These are phyloP conservation scores for Hordeum pubiflorum DNA, from an alignment of 202 grass and related monocot species.

Conservation along the genomic window DNA sequence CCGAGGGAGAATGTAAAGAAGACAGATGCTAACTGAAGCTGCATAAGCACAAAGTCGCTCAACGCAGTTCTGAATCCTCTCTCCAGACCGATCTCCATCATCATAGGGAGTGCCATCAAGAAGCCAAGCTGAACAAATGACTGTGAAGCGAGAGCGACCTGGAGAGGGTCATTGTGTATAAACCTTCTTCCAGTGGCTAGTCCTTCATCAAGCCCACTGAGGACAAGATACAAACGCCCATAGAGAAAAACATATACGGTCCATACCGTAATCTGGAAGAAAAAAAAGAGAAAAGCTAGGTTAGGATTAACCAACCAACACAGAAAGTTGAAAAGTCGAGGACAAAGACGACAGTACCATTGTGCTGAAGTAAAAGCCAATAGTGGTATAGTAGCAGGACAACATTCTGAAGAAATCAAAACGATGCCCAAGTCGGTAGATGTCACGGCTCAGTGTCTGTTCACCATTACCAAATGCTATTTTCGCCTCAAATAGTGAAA, in stretches of 20 bases:
- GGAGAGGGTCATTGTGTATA: conserved; percentile 68
- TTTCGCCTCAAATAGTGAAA: conserved; percentile 90
- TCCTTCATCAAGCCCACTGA: conserved; percentile 69
- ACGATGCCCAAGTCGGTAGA: conserved; percentile 82
- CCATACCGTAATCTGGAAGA: conserved; percentile 73
- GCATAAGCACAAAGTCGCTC: conserved; percentile 91
- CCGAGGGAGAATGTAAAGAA: conserved; percentile 94
- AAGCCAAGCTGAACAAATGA: conserved; percentile 92
- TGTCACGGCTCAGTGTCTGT: conserved; percentile 76
- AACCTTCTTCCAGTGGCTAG: conserved; percentile 51
- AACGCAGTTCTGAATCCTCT: conserved; percentile 89
- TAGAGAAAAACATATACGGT: conserved; percentile 92
- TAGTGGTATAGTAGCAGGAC: conserved; percentile 89
- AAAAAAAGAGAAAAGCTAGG: background rate
- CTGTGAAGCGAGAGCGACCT: conserved; percentile 86
- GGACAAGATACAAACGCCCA: conserved; percentile 75
- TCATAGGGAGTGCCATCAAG: conserved; percentile 88
- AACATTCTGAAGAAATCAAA: conserved; percentile 99
- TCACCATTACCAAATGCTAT: conserved; percentile 91
- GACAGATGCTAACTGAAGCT: conserved; percentile 80
- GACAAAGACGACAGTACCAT: conserved; percentile 45
- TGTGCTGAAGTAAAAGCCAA: conserved; percentile 93
- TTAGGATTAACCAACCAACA: conserved; percentile 9
- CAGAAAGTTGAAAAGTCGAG: background rate
- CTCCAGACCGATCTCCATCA: conserved; percentile 97